Percentiles rank a stretch among this genome's conserved stretches.
Conservation (phyloP, 768 basidiomycete genomes). For the Macrolepiota dolichaula region DNA sequence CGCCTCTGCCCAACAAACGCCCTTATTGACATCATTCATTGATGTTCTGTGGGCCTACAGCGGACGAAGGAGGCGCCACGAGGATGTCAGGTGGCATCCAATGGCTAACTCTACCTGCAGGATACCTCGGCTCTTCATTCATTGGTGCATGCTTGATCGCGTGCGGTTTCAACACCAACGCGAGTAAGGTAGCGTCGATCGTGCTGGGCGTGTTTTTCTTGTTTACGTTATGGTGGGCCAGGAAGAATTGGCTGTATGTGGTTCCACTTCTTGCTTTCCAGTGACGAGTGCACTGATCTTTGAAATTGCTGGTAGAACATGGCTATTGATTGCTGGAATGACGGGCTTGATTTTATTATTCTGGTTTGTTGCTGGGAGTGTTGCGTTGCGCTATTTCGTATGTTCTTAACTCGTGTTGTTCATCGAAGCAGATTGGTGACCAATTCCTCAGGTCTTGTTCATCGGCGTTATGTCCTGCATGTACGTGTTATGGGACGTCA, state of each 20-base stretch:
- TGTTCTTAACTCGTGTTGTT: constrained; percentile 15
- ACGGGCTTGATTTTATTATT: constrained; percentile 74
- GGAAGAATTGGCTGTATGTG: constrained; percentile 67
- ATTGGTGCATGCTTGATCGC: constrained; percentile 87
- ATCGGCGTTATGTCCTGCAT: constrained; percentile 85
- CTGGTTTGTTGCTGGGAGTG: constrained; percentile 77
- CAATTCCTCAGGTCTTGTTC: constrained; percentile 58
- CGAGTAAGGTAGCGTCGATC: constrained; percentile 80
- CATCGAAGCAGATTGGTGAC: neutral
- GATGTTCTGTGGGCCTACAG: constrained; percentile 30
- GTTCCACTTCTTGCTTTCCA: neutral
- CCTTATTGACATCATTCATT: neutral
- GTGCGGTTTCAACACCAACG: constrained; percentile 86
- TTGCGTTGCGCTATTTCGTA: constrained; percentile 77
- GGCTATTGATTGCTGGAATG: constrained; percentile 78
- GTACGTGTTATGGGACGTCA: constrained; percentile 86
- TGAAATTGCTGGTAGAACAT: constrained; percentile 47
- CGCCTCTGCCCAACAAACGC: neutral
- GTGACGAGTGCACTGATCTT: neutral
- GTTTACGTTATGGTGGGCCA: constrained; percentile 87
- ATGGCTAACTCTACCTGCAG: constrained; percentile 77
- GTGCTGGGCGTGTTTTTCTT: constrained; percentile 84
- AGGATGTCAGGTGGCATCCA: constrained; percentile 83
- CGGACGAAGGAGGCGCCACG: constrained; percentile 87
- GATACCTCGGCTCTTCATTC: constrained; percentile 81